phyloP scores from a whole-genome alignment of 2,329 filamentous ascomycete genomes.

The Fusarium clavum region DNA sequence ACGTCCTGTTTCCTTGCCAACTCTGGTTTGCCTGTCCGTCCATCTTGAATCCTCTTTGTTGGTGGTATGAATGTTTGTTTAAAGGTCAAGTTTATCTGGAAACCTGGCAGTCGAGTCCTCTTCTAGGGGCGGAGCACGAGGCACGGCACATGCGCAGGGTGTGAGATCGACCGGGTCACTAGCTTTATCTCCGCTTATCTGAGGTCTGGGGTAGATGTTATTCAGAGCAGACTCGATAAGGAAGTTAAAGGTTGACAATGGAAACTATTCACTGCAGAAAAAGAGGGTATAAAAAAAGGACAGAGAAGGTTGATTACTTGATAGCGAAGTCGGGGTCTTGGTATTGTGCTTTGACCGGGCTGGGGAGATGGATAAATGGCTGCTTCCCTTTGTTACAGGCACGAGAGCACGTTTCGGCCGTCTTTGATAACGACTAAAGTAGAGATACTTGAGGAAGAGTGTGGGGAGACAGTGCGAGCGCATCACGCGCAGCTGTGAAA shows the following conservation, averaged over 20 bases:
- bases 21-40: slow-evolving; percentile 45
- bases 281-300: slow-evolving; percentile 30
- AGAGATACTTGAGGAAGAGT: slow-evolving; percentile 25
- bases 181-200: slow-evolving; percentile 42
- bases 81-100: slow-evolving; percentile 19
- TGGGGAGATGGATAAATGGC: slow-evolving; percentile 27
- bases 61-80: slow-evolving; percentile 10
- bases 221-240: slow-evolving; percentile 8
- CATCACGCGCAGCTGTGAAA: slow-evolving; percentile 16
- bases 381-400: slow-evolving; percentile 42
- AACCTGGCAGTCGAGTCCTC: slow-evolving; percentile 28
- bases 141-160: slow-evolving; percentile 20
- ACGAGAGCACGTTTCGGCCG: slow-evolving; percentile 41
- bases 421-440: slow-evolving; percentile 39
- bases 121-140: slow-evolving; percentile 29
- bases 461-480: slow-evolving; percentile 40
- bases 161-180: slow-evolving; percentile 23
- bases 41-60: slow-evolving; percentile 40
- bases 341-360: slow-evolving; percentile 12
- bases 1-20: slow-evolving; percentile 43
- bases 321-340: slow-evolving; percentile 42
- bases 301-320: slow-evolving; percentile 27
- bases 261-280: slow-evolving; percentile 14
- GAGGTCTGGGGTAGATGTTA: slow-evolving; percentile 23
- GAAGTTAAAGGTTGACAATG: background rate